Percentiles rank a stretch among this genome's conserved stretches.
These are phyloP conservation scores for Aspergillus persii DNA, from an alignment of 2,329 filamentous ascomycete genomes.

Conservation along the genomic window DNA sequence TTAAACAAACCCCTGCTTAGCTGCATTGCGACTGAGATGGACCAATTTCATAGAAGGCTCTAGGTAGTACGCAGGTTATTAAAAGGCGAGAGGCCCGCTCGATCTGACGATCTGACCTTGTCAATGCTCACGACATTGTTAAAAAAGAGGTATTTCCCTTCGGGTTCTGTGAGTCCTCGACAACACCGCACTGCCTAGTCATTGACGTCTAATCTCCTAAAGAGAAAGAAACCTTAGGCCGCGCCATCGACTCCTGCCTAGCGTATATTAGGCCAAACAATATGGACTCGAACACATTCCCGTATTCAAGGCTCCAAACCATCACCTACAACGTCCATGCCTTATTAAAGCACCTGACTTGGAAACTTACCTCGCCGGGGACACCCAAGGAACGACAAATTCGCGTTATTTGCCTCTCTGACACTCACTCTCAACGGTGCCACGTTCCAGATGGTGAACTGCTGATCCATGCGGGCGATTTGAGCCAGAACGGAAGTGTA, in stretches of 20 bases:
- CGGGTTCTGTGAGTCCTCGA: too few relatives aligned
- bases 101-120: too few relatives aligned
- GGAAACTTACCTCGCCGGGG: neutral
- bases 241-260: neutral
- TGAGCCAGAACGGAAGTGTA: slow-evolving; percentile 62
- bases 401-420: slow-evolving; percentile 22
- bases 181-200: too few relatives aligned
- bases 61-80: too few relatives aligned
- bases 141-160: too few relatives aligned
- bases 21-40: too few relatives aligned
- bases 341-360: neutral
- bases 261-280: neutral
- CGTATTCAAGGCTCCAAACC: neutral
- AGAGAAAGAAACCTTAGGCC: neutral
- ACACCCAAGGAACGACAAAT: neutral
- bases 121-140: too few relatives aligned
- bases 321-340: neutral
- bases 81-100: too few relatives aligned
- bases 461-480: slow-evolving; percentile 43
- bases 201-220: too few relatives aligned
- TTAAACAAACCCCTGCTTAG: too few relatives aligned
- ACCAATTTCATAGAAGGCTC: too few relatives aligned
- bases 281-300: neutral
- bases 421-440: slow-evolving; percentile 28
- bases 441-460: slow-evolving; percentile 34